Evolutionary conservation across 805 yeast genomes (phyloP).

Genomic region (Yarrowia sp.): DNA sequence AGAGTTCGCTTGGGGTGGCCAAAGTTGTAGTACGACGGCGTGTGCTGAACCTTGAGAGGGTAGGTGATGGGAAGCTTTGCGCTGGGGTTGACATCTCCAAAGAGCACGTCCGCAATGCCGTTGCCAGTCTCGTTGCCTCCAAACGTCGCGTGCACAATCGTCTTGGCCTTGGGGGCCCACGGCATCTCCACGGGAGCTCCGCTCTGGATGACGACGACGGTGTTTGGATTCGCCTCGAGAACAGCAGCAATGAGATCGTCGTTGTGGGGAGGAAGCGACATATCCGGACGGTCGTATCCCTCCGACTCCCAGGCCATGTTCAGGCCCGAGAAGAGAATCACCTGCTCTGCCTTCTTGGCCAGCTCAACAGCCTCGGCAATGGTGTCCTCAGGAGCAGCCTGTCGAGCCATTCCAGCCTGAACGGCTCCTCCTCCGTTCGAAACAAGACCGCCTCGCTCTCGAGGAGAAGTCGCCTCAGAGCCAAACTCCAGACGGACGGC

Average conservation of each 20-base stretch:
- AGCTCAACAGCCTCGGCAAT: conserved; percentile 33
- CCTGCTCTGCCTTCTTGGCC: conserved; percentile 48
- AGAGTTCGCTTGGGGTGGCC: conserved; percentile 39
- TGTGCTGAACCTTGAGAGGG: conserved; percentile 53
- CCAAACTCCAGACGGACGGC: conserved; percentile 52
- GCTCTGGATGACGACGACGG: conserved; percentile 55
- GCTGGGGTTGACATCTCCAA: conserved; percentile 59
- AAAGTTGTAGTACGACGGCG: conserved; percentile 56
- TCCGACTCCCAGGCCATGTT: conserved; percentile 59
- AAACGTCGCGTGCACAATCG: conserved; percentile 54
- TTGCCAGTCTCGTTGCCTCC: conserved; percentile 60
- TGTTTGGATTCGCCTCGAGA: conserved; percentile 48
- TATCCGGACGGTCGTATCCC: conserved; percentile 52
- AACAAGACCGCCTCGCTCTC: conserved; percentile 26
- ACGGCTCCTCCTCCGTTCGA: conserved; percentile 42
- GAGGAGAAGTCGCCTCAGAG: conserved; percentile 44
- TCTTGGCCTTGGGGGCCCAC: conserved; percentile 47
- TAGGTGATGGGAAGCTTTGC: conserved; percentile 58
- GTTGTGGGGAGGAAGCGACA: conserved; percentile 52
- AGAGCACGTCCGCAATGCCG: conserved; percentile 57
- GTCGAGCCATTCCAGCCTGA: conserved; percentile 39
- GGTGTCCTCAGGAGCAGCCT: conserved; percentile 38
- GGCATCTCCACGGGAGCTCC: conserved; percentile 64
- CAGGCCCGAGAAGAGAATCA: conserved; percentile 51
- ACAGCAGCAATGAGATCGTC: conserved; percentile 49